Base-by-base conservation (phyloP, 164 flowering plant species). In the Sedum album region DNA sequence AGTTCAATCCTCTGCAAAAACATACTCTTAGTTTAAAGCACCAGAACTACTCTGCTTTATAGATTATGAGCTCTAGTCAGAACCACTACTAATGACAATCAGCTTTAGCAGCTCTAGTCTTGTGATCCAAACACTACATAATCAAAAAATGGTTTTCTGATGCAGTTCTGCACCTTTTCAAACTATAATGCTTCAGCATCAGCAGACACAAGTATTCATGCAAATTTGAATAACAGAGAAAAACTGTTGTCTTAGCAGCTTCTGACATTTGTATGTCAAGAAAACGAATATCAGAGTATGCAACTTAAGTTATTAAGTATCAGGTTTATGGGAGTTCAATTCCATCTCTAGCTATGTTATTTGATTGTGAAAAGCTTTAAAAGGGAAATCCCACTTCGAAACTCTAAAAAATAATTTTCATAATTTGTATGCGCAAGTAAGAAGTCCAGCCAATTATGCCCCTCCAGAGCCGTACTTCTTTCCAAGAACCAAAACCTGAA, bases 401-500 rank as follows among this genome's bases (percentile, higher is more conserved):
- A 49, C 4, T 15, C 49, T 57, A 21, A 33, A 67, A 62, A 41
- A 23, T 60, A 60, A 23, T 81, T 84, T 76, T 83, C 82, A 79
- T 83, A 84, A n/a, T n/a, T n/a, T n/a, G n/a, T n/a, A n/a, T n/a
- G n/a, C n/a, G n/a, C n/a, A n/a, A n/a, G n/a, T n/a, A n/a, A n/a
- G n/a, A n/a, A n/a, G n/a, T n/a, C n/a, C n/a, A 28, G 42, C 38
- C 0, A 62, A 64, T 83, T 77, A 83, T 68, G n/a, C n/a, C n/a
- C n/a, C n/a, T n/a, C n/a, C n/a, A n/a, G n/a, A n/a, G n/a, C n/a
- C n/a, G n/a, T n/a, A n/a, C n/a, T n/a, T n/a, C n/a, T n/a, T n/a
- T n/a, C n/a, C n/a, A n/a, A n/a, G n/a, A n/a, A n/a, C n/a, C 61
- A 86, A 44, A 31, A 86, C 36, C 85, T 86, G 90, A 35, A 86